These are phyloP conservation scores for Xylaria sp. DNA, from an alignment of 2,329 filamentous ascomycete genomes.

Conservation along the genomic window DNA sequence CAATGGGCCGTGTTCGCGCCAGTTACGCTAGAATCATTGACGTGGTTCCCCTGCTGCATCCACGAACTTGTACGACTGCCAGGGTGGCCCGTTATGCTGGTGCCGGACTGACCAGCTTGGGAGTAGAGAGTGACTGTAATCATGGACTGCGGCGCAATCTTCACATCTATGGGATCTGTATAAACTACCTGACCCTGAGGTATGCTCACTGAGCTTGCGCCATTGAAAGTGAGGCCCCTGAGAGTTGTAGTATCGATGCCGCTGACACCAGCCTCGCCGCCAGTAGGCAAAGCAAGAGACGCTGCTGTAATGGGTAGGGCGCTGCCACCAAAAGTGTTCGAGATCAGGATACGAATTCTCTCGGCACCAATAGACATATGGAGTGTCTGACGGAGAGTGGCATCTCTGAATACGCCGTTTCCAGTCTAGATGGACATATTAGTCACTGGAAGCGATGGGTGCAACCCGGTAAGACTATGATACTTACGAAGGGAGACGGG, in stretches of 20 bases:
- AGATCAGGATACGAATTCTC: constrained; percentile 69
- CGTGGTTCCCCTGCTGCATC: constrained; percentile 67
- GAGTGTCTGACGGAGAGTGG: constrained; percentile 73
- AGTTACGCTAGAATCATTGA: constrained; percentile 59
- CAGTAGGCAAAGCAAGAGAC: constrained; percentile 65
- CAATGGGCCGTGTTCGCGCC: constrained; percentile 55
- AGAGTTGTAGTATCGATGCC: constrained; percentile 63
- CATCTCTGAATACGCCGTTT: constrained; percentile 65
- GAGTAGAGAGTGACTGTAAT: constrained; percentile 69
- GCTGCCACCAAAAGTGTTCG: constrained; percentile 71
- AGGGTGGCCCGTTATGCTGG: constrained; percentile 70
- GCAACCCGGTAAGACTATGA: not conserved
- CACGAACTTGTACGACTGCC: constrained; percentile 72
- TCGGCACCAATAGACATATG: constrained; percentile 66
- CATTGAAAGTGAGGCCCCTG: constrained; percentile 67
- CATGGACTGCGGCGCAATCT: constrained; percentile 60
- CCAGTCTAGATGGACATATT: constrained; percentile 46
- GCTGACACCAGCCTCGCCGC: constrained; percentile 63
- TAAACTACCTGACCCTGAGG: constrained; percentile 67
- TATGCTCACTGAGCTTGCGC: constrained; percentile 60
- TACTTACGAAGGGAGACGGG: constrained; percentile 65
- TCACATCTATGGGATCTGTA: constrained; percentile 69
- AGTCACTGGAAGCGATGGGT: not conserved
- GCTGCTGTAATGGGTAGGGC: constrained; percentile 69
- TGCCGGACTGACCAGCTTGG: constrained; percentile 64